Conservation (phyloP, 208 protist species). For the Vickermania ingenoplastis region DNA sequence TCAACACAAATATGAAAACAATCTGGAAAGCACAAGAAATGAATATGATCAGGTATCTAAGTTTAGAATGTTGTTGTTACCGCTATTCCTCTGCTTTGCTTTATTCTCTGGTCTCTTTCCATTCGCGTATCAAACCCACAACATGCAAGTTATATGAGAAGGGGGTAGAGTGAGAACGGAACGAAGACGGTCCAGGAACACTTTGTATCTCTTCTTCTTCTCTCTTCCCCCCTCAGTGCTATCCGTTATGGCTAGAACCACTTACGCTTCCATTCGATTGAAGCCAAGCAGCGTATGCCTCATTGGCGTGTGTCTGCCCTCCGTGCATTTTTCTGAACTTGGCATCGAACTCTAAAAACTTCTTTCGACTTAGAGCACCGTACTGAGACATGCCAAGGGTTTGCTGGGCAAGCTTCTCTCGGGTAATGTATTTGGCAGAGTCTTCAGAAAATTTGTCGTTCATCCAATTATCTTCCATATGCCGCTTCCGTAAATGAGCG, state of each 20-base stretch:
- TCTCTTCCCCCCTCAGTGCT: too few relatives aligned
- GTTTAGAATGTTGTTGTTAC: background rate
- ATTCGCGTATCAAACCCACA: too few relatives aligned
- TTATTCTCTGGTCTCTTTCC: background rate
- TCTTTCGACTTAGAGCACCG: constrained; percentile 47
- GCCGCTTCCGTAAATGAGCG: constrained; percentile 78
- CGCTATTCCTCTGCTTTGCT: background rate
- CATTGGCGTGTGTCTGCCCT: constrained; percentile 64
- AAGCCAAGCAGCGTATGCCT: constrained; percentile 79
- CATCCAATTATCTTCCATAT: constrained; percentile 89
- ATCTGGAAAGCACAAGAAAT: background rate
- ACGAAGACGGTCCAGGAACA: too few relatives aligned
- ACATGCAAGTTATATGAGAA: too few relatives aligned
- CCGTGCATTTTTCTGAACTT: constrained; percentile 44
- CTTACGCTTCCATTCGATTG: constrained; percentile 12
- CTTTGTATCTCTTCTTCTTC: too few relatives aligned
- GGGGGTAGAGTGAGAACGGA: too few relatives aligned
- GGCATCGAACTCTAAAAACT: constrained; percentile 74
- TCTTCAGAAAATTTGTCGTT: constrained; percentile 84
- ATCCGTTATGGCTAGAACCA: too few relatives aligned
- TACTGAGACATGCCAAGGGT: constrained; percentile 75
- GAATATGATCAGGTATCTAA: too few relatives aligned
- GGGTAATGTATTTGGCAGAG: constrained; percentile 57
- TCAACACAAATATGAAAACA: background rate
- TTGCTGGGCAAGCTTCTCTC: constrained; percentile 60